Evolutionary conservation across 352 stramenopile genomes (phyloP).

Genomic region (Albugo laibachii): DNA sequence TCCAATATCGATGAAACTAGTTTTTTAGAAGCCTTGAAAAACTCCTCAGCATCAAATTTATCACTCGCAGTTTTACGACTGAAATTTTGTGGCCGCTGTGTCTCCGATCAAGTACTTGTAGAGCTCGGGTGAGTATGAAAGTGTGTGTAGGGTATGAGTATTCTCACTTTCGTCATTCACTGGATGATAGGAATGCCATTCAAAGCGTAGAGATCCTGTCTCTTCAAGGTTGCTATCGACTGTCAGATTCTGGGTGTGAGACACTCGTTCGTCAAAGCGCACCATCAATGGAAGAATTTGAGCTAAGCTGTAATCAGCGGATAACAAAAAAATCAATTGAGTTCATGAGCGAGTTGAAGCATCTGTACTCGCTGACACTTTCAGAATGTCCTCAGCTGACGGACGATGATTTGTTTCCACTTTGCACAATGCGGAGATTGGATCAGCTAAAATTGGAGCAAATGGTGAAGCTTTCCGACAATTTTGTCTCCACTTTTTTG

Average conservation of each 20-base stretch:
- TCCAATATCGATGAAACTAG: conserved; percentile 58
- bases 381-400: conserved; percentile 64
- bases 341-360: conserved; percentile 42
- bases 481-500: conserved; percentile 26
- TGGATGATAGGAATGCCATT: conserved; percentile 19
- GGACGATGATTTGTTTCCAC: conserved; percentile 27
- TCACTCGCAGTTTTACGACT: conserved; percentile 32
- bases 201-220: conserved; percentile 40
- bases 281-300: conserved; percentile 45
- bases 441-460: conserved; percentile 52
- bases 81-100: conserved; percentile 50
- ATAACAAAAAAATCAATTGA: conserved; percentile 58
- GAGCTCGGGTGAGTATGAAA: conserved; percentile 24
- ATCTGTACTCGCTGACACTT: conserved; percentile 39
- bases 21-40: conserved; percentile 28
- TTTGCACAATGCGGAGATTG: conserved; percentile 38
- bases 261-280: conserved; percentile 41
- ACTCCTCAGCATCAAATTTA: conserved; percentile 20
- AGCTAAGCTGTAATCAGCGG: conserved; percentile 67
- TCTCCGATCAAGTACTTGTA: conserved; percentile 48
- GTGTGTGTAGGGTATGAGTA: not conserved
- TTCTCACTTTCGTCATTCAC: not conserved
- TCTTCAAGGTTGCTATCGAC: conserved; percentile 52
- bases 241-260: conserved; percentile 46
- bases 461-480: conserved; percentile 49